Evolutionary conservation across 225 moss, liverwort and hornwort genomes (phyloP), one percentile per base, ranked within the genome.

Genomic region (Pseudisothecium myosuroides): DNA sequence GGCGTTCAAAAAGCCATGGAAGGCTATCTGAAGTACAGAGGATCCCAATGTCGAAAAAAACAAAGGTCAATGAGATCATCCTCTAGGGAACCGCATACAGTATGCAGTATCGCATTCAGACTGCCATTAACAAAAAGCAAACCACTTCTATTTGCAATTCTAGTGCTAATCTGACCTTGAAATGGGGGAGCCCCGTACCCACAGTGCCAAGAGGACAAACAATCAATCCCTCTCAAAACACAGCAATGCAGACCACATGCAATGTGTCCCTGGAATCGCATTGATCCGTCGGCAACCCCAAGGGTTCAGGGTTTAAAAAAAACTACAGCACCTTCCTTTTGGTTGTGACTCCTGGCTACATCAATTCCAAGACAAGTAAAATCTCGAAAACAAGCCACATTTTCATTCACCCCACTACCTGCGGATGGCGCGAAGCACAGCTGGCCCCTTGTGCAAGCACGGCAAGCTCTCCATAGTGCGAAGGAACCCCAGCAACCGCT

Each of bases 401-500:
- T 67, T 43, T 59, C 58, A 13, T 16, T 72, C 66, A 12, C 18
- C 16, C 31, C 41, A 22, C 34, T 85, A 85, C 95, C 97, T 94
- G 88, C 91, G 94, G 62, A 97, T 94, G 37, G 97, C 97, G 63
- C 94, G 83, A 79, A 90, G 49, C 29, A 97, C 94, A 12, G 86
- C 92, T 7, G 94, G 97, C 6, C 96, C 95, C 83, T 88, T 87
- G 24, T 96, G 95, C 55, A 97, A 89, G 85, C 93, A 94, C 62
- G 95, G 94, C 60, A 96, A 91, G 83, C 96, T 94, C 28, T 96
- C 93, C 52, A 97, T 83, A 19, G 96, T 92, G 29, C 97, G 94
- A 56, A 97, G 94, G 58, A 97, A 97, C 37, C 96, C 93, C 58
- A 97, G 86, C 92, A 94, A 90, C 59, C 93, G 94, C 92, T 94